Base-by-base conservation (phyloP, 2,329 filamentous ascomycete species). In the Aspergillus ibericus region DNA sequence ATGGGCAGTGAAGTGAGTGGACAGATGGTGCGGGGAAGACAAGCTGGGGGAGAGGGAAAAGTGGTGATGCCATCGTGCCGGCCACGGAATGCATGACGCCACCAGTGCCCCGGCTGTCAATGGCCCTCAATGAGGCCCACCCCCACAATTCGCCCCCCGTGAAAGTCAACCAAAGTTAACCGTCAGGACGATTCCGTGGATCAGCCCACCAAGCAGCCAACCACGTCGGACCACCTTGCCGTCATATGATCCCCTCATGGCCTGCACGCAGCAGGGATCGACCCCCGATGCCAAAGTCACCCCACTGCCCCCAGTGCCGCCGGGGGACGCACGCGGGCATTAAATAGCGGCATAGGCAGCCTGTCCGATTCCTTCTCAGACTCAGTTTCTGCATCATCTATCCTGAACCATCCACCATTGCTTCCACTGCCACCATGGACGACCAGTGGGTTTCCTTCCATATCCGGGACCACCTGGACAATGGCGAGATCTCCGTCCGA, bases 361-460 rank as follows among this genome's bases (percentile, higher is more conserved):
- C 18, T 22, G 18, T 20, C 20, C 38, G 38, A 42, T 42, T 18
- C 18, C 18, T 22, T 42, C 38, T 42, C 38, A 18, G 16, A 13
- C 18, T 9, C 38, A 42, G 18, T 18, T 13, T 22, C 20, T 9
- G 34, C 16, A 50, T 29, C n/a, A 36, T 32, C 25, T 18, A n/a
- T 7, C 44, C 15, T 29, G 44, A 40, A 6, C 27, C 35, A 32
- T 8, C 27, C 36, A 22, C 25, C 20, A 53, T 29, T 25, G 16
- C 27, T 36, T 34, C 35, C 12, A 15, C 35, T 7, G 51, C 12
- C 36, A 29, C 36, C 51, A 53, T 68, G 55, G 53, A 67, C 58
- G 67, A 64, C 22, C 66, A 70, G 52, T 70, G 68, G 68, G 68
- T 70, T 35, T 60, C 58, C 10, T 68, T 70, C 61, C 68, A 70